Evolutionary conservation across 2,329 filamentous ascomycete genomes (phyloP).

Genomic region (Diaporthe aspalathi): DNA sequence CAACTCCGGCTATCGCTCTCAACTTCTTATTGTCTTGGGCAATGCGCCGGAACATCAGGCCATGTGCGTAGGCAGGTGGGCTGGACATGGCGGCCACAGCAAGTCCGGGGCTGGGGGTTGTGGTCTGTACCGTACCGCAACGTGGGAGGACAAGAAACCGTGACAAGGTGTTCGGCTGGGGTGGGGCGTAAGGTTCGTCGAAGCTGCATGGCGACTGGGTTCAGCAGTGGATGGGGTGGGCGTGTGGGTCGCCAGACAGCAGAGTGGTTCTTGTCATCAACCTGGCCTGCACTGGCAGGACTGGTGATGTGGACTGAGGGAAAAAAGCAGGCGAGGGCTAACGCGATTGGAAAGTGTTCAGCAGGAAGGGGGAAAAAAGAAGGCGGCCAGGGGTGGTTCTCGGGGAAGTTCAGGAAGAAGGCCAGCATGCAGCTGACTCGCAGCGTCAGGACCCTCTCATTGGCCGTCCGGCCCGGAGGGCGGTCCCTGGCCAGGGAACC

Average conservation of each 20-base stretch:
- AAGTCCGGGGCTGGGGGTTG: not conserved
- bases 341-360: constrained; percentile 15
- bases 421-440: constrained; percentile 37
- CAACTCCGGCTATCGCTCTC: not conserved
- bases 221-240: constrained; percentile 28
- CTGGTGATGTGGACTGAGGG: constrained; percentile 17
- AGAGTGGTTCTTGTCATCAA: constrained; percentile 32
- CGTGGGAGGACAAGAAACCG: not conserved
- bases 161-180: not conserved
- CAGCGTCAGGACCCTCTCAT: not conserved
- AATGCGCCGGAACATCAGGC: not conserved
- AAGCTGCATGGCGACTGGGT: constrained; percentile 35
- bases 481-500: constrained; percentile 20
- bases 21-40: no score
- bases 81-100: not conserved
- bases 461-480: constrained; percentile 23
- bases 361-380: not conserved
- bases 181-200: constrained; percentile 28
- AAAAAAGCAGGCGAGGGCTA: constrained; percentile 23
- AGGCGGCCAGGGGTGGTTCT: constrained; percentile 22
- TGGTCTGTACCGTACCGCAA: not conserved
- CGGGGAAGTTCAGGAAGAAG: constrained; percentile 37
- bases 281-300: not conserved
- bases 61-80: no score
- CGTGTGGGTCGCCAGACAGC: constrained; percentile 1